phyloP scores from a whole-genome alignment of 768 basidiomycete genomes.

The Kwoniella dejecticola region DNA sequence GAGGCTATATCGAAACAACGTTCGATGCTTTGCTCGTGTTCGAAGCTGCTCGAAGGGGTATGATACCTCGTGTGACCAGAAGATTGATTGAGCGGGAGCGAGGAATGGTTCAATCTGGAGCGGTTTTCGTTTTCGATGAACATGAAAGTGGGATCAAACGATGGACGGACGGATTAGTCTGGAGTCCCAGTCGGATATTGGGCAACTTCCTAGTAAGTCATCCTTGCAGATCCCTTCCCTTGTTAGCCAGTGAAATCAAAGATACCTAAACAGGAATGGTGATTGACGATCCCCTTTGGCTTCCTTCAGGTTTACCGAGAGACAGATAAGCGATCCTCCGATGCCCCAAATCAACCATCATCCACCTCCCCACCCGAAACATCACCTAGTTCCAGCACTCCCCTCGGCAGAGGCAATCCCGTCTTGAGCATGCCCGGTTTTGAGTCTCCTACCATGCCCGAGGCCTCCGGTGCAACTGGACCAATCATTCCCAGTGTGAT shows the following conservation, averaged over 20 bases:
- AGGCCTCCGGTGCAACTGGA: background rate
- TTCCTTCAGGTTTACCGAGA: conserved; percentile 77
- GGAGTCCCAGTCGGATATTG: conserved; percentile 89
- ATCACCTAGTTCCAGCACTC: conserved; percentile 5
- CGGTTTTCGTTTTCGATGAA: conserved; percentile 96
- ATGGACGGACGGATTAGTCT: conserved; percentile 94
- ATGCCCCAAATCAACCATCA: conserved; percentile 25
- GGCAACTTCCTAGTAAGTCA: conserved; percentile 80
- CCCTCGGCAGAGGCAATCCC: background rate
- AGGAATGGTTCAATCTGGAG: conserved; percentile 87
- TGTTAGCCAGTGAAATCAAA: background rate
- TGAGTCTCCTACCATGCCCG: background rate
- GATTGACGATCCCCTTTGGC: background rate
- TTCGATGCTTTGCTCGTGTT: conserved; percentile 95
- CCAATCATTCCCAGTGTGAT: conserved; percentile 11
- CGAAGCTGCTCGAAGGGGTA: conserved; percentile 84
- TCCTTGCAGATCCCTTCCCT: background rate
- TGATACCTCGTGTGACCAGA: conserved; percentile 88
- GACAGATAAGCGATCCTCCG: conserved; percentile 66
- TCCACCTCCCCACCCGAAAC: conserved; percentile 22
- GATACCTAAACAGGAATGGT: background rate
- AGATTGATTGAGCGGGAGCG: conserved; percentile 89
- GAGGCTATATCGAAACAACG: conserved; percentile 92
- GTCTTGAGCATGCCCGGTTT: conserved; percentile 16
- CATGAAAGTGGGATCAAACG: conserved; percentile 96